Percentiles rank a stretch among this genome's conserved stretches.
Evolutionary conservation across 169 alveolate genomes (phyloP).

Genomic region (Babesia caballi): DNA sequence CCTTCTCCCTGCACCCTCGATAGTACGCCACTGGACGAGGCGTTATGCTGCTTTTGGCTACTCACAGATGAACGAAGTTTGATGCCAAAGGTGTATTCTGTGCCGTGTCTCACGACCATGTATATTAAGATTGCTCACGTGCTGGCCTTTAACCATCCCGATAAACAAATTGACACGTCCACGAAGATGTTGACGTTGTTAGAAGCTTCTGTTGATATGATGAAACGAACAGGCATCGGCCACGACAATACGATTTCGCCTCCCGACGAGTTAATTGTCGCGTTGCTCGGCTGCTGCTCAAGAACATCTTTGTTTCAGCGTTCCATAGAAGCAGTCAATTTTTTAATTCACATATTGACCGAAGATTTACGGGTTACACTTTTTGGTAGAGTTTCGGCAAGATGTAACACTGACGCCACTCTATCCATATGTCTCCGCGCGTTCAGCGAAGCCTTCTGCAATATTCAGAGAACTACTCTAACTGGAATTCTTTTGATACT

Average conservation of each 20-base stretch:
- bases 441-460: background rate
- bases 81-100: conserved; percentile 43
- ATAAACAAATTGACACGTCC: background rate
- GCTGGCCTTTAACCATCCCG: background rate
- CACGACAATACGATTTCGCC: background rate
- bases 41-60: conserved; percentile 29
- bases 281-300: conserved; percentile 14
- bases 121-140: conserved; percentile 50
- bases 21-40: conserved; percentile 43
- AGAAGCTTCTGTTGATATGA: background rate
- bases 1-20: conserved; percentile 29
- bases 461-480: background rate
- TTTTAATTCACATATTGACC: background rate
- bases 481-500: background rate
- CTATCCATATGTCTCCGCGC: conserved; percentile 15
- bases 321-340: background rate
- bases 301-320: background rate
- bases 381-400: conserved; percentile 4
- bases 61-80: conserved; percentile 18
- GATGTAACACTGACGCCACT: conserved; percentile 2
- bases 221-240: background rate
- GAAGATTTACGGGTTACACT: background rate
- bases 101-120: conserved; percentile 26
- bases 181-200: background rate
- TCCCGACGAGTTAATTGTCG: conserved; percentile 33